A percentile compares a stretch with the other conserved stretches of the same genome.
Conservation (phyloP, 495 filamentous ascomycete species). For the Clohesyomyces aquaticus region DNA sequence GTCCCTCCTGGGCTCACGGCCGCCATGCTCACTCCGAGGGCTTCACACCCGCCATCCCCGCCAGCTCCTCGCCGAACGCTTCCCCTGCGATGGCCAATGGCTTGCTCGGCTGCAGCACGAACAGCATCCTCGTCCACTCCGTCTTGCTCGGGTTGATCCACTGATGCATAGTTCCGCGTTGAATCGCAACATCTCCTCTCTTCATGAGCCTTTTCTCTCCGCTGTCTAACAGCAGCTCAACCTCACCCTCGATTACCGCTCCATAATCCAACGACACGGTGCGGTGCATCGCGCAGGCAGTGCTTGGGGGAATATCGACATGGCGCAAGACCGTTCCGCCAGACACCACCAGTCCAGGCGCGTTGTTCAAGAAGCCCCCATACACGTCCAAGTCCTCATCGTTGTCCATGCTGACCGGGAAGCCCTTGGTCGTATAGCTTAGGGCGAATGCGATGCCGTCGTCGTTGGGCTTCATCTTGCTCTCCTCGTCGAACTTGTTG, state of each 20-base stretch:
- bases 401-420: constrained; percentile 34
- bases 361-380: constrained; percentile 16
- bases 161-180: constrained; percentile 70
- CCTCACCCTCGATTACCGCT: constrained; percentile 45
- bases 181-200: constrained; percentile 65
- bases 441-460: constrained; percentile 37
- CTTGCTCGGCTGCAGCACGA: constrained; percentile 25
- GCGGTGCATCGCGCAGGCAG: constrained; percentile 40
- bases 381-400: constrained; percentile 40
- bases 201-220: constrained; percentile 60
- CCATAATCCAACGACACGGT: constrained; percentile 43
- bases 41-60: constrained; percentile 31
- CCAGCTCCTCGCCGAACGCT: constrained; percentile 40
- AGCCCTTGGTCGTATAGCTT: constrained; percentile 38
- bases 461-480: constrained; percentile 11
- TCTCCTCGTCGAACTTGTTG: constrained; percentile 32
- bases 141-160: constrained; percentile 63
- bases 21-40: constrained; percentile 20
- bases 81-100: constrained; percentile 37
- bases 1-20: not conserved
- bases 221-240: constrained; percentile 66
- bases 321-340: constrained; percentile 39
- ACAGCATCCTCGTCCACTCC: constrained; percentile 44
- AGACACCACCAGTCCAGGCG: constrained; percentile 49
- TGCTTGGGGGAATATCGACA: constrained; percentile 34